phyloP scores from a whole-genome alignment of 164 flowering plant genomes.

The Vitis rupestris region DNA sequence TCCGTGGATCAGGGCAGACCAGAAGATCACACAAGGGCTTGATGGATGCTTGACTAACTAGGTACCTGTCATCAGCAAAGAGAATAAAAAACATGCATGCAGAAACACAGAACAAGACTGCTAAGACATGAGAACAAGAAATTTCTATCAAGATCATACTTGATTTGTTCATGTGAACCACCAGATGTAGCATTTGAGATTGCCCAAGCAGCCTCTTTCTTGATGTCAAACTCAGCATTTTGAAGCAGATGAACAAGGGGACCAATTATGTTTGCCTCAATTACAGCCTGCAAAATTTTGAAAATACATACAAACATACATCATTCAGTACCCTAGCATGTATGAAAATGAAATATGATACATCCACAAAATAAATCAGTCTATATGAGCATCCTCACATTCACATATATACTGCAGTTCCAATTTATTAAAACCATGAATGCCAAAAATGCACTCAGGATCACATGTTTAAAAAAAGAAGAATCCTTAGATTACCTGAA shows the following conservation, averaged over 20 bases:
- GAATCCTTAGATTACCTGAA: conserved; percentile 34
- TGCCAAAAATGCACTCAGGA: neutral
- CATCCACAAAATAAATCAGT: too few species aligned
- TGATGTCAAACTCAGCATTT: conserved; percentile 67
- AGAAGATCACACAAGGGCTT: conserved; percentile 62
- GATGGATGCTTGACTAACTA: conserved; percentile 43
- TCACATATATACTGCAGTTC: neutral
- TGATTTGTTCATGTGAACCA: conserved; percentile 58
- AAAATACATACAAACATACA: neutral
- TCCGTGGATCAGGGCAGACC: conserved; percentile 52
- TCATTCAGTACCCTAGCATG: neutral
- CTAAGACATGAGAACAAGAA: neutral
- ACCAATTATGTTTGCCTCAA: conserved; percentile 48
- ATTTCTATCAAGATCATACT: conserved; percentile 28
- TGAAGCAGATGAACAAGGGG: conserved; percentile 54
- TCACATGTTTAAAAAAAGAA: neutral
- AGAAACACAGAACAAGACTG: neutral
- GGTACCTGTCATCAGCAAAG: conserved; percentile 26
- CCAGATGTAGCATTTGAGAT: conserved; percentile 68
- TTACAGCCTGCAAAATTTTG: conserved; percentile 37
- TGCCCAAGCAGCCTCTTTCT: conserved; percentile 74
- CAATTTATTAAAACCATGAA: neutral
- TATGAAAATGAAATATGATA: neutral
- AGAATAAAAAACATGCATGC: neutral
- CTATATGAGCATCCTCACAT: too few species aligned